Conservation (phyloP, 129 eudicot genomes). For the Gnaphalium uliginosum region DNA sequence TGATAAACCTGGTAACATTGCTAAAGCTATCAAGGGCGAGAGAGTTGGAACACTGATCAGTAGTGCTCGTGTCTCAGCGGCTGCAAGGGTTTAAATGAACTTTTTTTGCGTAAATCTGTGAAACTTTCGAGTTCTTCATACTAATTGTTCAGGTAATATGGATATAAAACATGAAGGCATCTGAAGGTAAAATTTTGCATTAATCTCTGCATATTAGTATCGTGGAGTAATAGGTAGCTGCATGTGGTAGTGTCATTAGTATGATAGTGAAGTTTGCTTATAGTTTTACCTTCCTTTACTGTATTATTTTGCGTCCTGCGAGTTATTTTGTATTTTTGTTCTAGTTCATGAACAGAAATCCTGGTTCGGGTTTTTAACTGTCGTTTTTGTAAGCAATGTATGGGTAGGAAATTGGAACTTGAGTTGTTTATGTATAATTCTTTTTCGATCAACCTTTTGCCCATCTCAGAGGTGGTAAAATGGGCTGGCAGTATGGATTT, state of each 20-base stretch:
- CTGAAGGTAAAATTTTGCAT: constrained; percentile 28
- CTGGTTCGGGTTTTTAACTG: not conserved
- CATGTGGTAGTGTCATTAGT: constrained; percentile 11
- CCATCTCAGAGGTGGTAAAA: not conserved
- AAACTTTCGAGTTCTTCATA: constrained; percentile 22
- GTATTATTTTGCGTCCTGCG: not conserved
- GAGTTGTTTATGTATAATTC: not conserved
- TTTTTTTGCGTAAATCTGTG: constrained; percentile 5
- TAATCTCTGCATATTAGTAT: constrained; percentile 2
- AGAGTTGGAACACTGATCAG: constrained; percentile 94
- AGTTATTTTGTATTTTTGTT: not conserved
- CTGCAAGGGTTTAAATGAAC: constrained; percentile 38
- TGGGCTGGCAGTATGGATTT: not conserved
- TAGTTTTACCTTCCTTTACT: not conserved
- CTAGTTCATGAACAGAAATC: not conserved
- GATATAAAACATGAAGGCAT: constrained; percentile 26
- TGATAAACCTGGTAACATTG: constrained; percentile 80
- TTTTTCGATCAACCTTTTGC: not conserved
- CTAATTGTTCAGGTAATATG: constrained; percentile 14
- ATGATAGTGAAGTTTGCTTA: constrained; percentile 18
- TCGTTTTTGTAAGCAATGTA: not conserved
- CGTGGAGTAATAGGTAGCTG: constrained; percentile 22
- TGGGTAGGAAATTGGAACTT: not conserved
- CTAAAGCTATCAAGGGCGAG: constrained; percentile 91
- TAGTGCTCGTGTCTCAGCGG: constrained; percentile 29